Conservation (phyloP, 2,329 filamentous ascomycete genomes). For the Acrocalymma vagum region DNA sequence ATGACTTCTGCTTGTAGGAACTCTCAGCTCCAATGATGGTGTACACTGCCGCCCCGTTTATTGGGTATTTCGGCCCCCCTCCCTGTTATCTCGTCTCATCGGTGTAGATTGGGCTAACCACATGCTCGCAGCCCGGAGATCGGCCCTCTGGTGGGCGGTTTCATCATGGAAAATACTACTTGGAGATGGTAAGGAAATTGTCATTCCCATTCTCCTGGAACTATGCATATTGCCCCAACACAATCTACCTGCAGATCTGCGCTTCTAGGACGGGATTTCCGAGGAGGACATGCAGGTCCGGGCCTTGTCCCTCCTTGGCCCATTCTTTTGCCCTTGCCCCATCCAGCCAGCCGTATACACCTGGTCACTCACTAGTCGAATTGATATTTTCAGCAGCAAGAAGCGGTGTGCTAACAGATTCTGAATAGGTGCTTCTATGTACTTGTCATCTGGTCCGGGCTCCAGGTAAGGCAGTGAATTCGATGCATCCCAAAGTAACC, state of each 20-base stretch:
- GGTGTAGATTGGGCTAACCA: constrained; percentile 12
- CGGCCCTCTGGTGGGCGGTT: constrained; percentile 73
- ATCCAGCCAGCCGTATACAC: no score
- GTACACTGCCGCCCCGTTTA: constrained; percentile 63
- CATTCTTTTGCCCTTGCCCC: no score
- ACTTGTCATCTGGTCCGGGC: constrained; percentile 81
- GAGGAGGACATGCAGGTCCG: no score
- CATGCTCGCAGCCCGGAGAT: constrained; percentile 63
- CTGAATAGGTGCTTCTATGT: constrained; percentile 68
- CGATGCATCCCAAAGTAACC: no score
- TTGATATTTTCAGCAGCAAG: constrained; percentile 5
- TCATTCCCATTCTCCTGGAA: background rate
- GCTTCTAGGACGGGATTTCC: no score
- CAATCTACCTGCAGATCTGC: constrained; percentile 8
- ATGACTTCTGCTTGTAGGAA: constrained; percentile 49
- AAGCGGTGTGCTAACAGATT: constrained; percentile 34
- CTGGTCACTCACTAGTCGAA: no score
- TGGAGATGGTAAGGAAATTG: constrained; percentile 62
- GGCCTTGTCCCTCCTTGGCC: no score
- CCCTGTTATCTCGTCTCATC: background rate
- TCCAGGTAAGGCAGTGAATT: constrained; percentile 40
- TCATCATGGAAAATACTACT: constrained; percentile 77
- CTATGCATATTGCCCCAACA: constrained; percentile 20
- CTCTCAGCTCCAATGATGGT: constrained; percentile 86
- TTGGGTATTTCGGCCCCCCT: constrained; percentile 46